Evolutionary conservation across 2,329 filamentous ascomycete genomes (phyloP).

Genomic region (Cadophora luteo-olivacea): DNA sequence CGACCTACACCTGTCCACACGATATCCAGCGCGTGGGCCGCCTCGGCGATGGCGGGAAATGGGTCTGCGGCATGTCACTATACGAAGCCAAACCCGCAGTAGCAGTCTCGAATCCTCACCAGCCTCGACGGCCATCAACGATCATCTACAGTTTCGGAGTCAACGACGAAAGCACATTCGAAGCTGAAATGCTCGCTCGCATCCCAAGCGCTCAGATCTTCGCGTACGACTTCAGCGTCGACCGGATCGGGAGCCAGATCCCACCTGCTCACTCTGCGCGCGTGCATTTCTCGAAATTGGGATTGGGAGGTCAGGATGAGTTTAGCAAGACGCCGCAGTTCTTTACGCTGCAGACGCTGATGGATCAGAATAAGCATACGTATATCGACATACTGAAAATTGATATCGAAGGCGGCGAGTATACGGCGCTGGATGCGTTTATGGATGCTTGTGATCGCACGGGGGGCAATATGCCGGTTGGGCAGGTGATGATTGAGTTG

Average conservation of each 20-base stretch:
- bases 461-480: constrained; percentile 33
- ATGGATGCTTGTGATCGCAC: constrained; percentile 35
- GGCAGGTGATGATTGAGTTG: constrained; percentile 42
- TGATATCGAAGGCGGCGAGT: constrained; percentile 49
- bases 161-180: constrained; percentile 48
- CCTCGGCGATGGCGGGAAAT: constrained; percentile 52
- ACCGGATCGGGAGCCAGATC: constrained; percentile 42
- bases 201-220: constrained; percentile 47
- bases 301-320: constrained; percentile 45
- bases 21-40: constrained; percentile 49
- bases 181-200: constrained; percentile 48
- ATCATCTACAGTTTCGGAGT: constrained; percentile 50
- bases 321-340: constrained; percentile 42
- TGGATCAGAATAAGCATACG: constrained; percentile 48
- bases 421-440: constrained; percentile 41
- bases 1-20: constrained; percentile 50
- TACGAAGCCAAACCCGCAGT: constrained; percentile 40
- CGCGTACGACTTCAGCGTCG: constrained; percentile 50
- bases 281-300: constrained; percentile 47
- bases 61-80: constrained; percentile 51
- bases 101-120: constrained; percentile 28
- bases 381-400: constrained; percentile 52
- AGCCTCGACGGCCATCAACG: constrained; percentile 18
- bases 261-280: constrained; percentile 22
- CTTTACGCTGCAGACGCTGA: constrained; percentile 47